These are phyloP conservation scores for Beauveria pseudobassiana DNA, from an alignment of 2,329 filamentous ascomycete genomes.

Conservation along the genomic window DNA sequence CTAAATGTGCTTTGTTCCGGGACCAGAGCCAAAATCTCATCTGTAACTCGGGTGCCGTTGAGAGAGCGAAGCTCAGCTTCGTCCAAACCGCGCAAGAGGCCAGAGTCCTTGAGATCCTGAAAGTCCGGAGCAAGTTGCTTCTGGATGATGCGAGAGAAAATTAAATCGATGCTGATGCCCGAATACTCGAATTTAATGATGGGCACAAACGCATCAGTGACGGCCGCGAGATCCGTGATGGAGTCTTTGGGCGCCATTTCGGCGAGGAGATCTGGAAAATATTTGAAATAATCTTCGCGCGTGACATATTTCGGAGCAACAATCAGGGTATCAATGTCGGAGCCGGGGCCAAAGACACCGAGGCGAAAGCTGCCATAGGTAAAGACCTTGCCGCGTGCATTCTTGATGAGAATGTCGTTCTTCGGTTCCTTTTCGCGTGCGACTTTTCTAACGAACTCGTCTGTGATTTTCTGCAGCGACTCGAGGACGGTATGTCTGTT, in stretches of 20 bases:
- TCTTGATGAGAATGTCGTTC: constrained; percentile 69
- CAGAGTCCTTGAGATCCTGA: constrained; percentile 72
- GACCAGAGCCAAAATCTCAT: constrained; percentile 82
- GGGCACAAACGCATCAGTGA: constrained; percentile 86
- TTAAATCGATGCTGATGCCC: constrained; percentile 90
- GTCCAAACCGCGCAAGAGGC: constrained; percentile 75
- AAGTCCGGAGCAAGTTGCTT: constrained; percentile 60
- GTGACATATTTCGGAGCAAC: constrained; percentile 85
- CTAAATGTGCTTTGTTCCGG: constrained; percentile 87
- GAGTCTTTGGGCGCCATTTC: constrained; percentile 69
- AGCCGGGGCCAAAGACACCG: constrained; percentile 89
- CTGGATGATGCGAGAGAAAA: constrained; percentile 70
- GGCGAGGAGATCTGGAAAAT: constrained; percentile 74
- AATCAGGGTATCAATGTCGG: constrained; percentile 95
- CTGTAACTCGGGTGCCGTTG: constrained; percentile 90
- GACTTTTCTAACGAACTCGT: constrained; percentile 81
- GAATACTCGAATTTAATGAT: constrained; percentile 95
- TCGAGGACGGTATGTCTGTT: constrained; percentile 62
- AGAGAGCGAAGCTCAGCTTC: constrained; percentile 82
- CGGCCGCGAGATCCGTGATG: constrained; percentile 76
- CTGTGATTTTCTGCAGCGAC: constrained; percentile 69
- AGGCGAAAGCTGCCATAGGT: constrained; percentile 94
- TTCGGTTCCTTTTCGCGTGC: constrained; percentile 64
- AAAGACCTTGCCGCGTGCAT: constrained; percentile 86
- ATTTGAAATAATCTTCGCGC: constrained; percentile 84